A percentile compares a stretch with the other conserved stretches of the same genome.
Evolutionary conservation across 768 basidiomycete species (phyloP).

Genomic region (Cystofilobasidium capitatum): DNA sequence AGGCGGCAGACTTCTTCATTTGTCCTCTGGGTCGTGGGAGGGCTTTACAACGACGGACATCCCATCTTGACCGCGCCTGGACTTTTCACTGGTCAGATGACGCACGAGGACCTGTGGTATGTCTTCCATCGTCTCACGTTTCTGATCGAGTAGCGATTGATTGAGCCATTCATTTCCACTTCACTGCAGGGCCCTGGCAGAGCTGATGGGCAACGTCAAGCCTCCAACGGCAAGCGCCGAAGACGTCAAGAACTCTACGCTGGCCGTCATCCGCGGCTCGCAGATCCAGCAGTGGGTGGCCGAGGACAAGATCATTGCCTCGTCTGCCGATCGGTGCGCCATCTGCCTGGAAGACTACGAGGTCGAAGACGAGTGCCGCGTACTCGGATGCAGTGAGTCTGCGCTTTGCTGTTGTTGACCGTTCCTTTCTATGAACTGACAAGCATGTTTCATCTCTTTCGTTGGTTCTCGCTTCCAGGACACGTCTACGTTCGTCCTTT

Average conservation of each 20-base stretch:
- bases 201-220: constrained; percentile 69
- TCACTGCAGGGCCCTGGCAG: constrained; percentile 61
- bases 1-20: neutral
- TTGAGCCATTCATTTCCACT: neutral
- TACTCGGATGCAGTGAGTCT: constrained; percentile 55
- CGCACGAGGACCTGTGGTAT: constrained; percentile 45
- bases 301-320: constrained; percentile 58
- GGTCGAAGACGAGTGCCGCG: constrained; percentile 62
- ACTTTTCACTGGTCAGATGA: constrained; percentile 38
- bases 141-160: neutral
- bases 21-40: constrained; percentile 37
- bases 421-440: neutral
- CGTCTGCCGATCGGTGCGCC: constrained; percentile 57
- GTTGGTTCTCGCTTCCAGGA: neutral
- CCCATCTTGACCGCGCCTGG: constrained; percentile 58
- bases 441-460: neutral
- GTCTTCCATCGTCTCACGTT: neutral
- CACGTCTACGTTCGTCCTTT: neutral
- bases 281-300: constrained; percentile 51
- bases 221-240: constrained; percentile 71
- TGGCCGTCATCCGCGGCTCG: constrained; percentile 59
- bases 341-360: constrained; percentile 81
- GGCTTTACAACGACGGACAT: constrained; percentile 87
- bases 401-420: neutral
- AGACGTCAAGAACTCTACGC: constrained; percentile 73